A percentile compares a stretch with the other conserved stretches of the same genome.
Conservation (phyloP, 306 rosid genomes). For the Corylus avellana region DNA sequence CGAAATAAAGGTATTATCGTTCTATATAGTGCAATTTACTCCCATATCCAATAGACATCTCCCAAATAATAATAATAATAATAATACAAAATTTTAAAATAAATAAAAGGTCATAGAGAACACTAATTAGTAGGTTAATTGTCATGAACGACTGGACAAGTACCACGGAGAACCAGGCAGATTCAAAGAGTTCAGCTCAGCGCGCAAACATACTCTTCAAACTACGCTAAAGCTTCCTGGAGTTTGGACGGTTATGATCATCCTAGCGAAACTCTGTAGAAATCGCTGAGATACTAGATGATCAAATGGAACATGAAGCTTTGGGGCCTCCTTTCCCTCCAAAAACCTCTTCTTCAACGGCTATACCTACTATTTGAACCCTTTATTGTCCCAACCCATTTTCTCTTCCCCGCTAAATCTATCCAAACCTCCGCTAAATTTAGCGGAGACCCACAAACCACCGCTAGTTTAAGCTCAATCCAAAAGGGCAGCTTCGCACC, state of each 20-base stretch:
- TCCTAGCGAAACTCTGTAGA: background rate
- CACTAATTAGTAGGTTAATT: too few species aligned
- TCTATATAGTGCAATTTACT: too few species aligned
- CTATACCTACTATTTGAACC: conserved; percentile 31
- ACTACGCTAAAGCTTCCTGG: background rate
- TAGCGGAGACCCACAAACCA: conserved; percentile 18
- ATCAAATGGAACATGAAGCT: conserved; percentile 36
- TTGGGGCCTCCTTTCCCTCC: conserved; percentile 31
- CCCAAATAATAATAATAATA: too few species aligned
- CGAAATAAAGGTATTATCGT: too few species aligned
- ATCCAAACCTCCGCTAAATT: conserved; percentile 23
- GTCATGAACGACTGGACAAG: too few species aligned
- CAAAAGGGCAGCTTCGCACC: conserved; percentile 2
- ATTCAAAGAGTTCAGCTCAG: too few species aligned
- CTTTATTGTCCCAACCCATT: conserved; percentile 16
- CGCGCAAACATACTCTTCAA: too few species aligned
- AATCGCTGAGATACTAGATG: conserved; percentile 14
- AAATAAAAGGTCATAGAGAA: too few species aligned
- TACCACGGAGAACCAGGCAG: too few species aligned
- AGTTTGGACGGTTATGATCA: background rate
- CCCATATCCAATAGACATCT: too few species aligned
- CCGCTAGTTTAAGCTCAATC: conserved; percentile 7
- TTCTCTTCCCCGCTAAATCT: conserved; percentile 14
- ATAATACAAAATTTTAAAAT: too few species aligned
- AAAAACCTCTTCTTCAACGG: conserved; percentile 29